Evolutionary conservation across 441 rosid genomes (phyloP), one percentile per base, ranked within the genome.

Genomic region (Mallotus japonicus): DNA sequence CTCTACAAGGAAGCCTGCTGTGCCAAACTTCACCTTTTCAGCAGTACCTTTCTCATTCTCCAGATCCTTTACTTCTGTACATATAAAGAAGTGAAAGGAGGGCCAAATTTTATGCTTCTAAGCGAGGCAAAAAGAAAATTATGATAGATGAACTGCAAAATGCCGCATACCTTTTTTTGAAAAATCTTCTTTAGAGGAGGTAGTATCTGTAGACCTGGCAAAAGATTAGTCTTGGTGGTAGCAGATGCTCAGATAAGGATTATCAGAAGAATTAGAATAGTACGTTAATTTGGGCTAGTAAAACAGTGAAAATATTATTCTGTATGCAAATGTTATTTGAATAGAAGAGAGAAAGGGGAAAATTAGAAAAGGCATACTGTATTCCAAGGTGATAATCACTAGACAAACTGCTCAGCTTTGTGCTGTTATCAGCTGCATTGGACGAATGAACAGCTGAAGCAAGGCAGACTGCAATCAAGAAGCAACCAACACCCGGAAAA

Each of bases 401-500:
- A 32, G 82, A 73, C 66, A 84, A 73, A 56, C 74, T 77, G 58
- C 71, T 75, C 34, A 91, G 91, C 82, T 94, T 90, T 16, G 75
- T 83, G 77, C 66, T 85, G 57, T 83, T 85, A 75, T 94, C 98
- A 46, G 87, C 87, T 71, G 88, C 89, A 76, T 89, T 90, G 59
- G 95, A 92, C 20, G 85, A 63, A 62, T 94, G 97, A 73, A 94
- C 93, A 22, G 87, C 89, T 42, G 99, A 87, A 16, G 91, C 97
- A n/a, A 94, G 90, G 76, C 87, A 87, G 58, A 88, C 89, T 17
- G 95, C 96, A 54, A 90, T 72, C 81, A 92, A 65, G 84, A 92
- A 92, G 86, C 97, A 92, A 56, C 83, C 93, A 1, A 94, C 93
- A 2, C 98, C 98, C 0, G 96, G 87, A 72, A 92, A 92, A 42